These are phyloP conservation scores for Arthrobotrys megalospora DNA, from an alignment of 2,329 filamentous ascomycete species.

Conservation along the genomic window DNA sequence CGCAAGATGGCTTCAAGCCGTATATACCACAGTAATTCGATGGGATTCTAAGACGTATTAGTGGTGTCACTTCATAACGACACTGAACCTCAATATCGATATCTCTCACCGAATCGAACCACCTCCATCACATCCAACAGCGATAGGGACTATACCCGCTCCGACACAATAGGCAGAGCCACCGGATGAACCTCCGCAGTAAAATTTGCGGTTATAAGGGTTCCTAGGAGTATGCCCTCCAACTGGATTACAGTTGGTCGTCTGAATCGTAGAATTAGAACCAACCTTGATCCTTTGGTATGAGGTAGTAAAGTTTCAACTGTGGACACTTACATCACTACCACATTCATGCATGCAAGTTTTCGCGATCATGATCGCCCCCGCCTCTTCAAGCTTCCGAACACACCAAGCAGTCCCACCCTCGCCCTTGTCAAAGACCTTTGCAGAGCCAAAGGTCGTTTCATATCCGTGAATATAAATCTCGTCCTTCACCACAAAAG, in stretches of 20 bases:
- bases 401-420: slow-evolving; percentile 78
- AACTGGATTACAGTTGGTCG: slow-evolving; percentile 81
- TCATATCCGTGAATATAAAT: slow-evolving; percentile 81
- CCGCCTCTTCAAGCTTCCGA: slow-evolving; percentile 78
- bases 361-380: slow-evolving; percentile 80
- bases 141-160: slow-evolving; percentile 79
- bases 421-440: slow-evolving; percentile 67
- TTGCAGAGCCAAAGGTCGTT: slow-evolving; percentile 75
- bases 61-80: not conserved
- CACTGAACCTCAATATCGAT: not conserved
- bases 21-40: slow-evolving; percentile 80
- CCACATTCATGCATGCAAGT: slow-evolving; percentile 83
- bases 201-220: slow-evolving; percentile 80
- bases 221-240: slow-evolving; percentile 80
- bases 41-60: slow-evolving; percentile 71
- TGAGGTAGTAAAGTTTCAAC: not conserved
- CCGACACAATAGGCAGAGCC: slow-evolving; percentile 81
- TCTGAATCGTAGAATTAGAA: slow-evolving; percentile 70
- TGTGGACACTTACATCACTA: slow-evolving; percentile 68
- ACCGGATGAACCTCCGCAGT: slow-evolving; percentile 82
- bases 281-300: no score
- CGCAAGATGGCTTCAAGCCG: slow-evolving; percentile 80
- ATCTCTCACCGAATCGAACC: slow-evolving; percentile 75
- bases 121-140: slow-evolving; percentile 80
- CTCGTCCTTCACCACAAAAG: slow-evolving; percentile 82